Evolutionary conservation across 2,329 filamentous ascomycete genomes (phyloP).

Genomic region (Berkeleyomyces basicola): DNA sequence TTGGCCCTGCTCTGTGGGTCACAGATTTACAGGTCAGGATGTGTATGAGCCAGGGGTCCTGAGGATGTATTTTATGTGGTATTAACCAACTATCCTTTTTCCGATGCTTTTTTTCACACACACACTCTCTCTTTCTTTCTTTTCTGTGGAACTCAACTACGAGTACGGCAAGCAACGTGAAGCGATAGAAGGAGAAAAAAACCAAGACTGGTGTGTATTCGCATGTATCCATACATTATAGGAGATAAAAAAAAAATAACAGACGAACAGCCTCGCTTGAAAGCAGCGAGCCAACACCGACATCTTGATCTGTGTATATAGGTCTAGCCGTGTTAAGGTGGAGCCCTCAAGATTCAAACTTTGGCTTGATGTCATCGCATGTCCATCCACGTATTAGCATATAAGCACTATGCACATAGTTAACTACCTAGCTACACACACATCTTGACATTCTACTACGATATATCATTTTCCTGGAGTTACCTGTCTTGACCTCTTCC

Average conservation of each 20-base stretch:
- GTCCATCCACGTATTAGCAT: not conserved
- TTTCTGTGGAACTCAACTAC: not conserved
- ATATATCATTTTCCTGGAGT: too few species aligned
- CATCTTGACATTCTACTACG: too few species aligned
- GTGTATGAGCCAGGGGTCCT: not conserved
- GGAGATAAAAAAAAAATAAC: not conserved
- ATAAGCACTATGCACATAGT: too few species aligned
- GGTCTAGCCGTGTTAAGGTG: not conserved
- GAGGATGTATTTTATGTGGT: not conserved
- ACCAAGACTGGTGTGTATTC: not conserved
- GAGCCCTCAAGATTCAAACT: not conserved
- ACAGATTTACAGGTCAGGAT: conserved; percentile 1
- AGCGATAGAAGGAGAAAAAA: not conserved
- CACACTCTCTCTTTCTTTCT: too few species aligned
- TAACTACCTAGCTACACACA: too few species aligned
- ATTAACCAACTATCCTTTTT: too few species aligned
- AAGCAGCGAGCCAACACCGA: not conserved
- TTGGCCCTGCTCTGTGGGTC: not conserved
- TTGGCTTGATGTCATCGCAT: not conserved
- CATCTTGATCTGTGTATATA: not conserved
- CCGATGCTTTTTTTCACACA: not conserved
- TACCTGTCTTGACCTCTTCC: not conserved
- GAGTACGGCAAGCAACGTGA: not conserved
- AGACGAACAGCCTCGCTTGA: not conserved
- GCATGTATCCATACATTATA: not conserved